Evolutionary conservation across 495 filamentous ascomycete species (phyloP).

Genomic region (Penicillium ochrochloron): DNA sequence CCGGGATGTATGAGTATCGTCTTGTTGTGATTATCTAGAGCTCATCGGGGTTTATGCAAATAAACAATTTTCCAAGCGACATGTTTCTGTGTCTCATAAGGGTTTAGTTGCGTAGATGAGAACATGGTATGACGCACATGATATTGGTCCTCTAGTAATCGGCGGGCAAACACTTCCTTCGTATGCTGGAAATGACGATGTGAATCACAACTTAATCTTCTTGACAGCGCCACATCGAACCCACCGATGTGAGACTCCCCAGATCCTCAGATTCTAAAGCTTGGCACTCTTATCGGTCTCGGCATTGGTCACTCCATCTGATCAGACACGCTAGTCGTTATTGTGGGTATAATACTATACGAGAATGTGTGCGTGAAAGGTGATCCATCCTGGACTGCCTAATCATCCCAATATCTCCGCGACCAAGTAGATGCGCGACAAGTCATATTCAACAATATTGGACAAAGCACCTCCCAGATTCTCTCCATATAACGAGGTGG

Average conservation of each 20-base stretch:
- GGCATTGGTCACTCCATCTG: background rate
- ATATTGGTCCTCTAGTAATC: background rate
- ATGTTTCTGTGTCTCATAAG: background rate
- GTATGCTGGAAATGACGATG: background rate
- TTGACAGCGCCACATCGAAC: background rate
- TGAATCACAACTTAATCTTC: background rate
- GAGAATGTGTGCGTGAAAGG: background rate
- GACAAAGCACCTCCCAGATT: background rate
- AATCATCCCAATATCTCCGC: background rate
- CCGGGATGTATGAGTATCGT: constrained; percentile 6
- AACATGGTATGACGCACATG: background rate
- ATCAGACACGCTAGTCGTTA: background rate
- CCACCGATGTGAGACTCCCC: background rate
- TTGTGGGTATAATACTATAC: background rate
- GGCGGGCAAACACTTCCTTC: background rate
- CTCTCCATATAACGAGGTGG: background rate
- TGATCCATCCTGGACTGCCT: background rate
- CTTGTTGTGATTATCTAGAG: constrained; percentile 10
- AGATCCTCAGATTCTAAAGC: constrained; percentile 7
- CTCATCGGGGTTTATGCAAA: constrained; percentile 1
- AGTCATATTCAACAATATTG: background rate
- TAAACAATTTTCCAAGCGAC: background rate
- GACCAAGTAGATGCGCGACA: background rate
- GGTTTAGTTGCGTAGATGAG: too few species aligned
- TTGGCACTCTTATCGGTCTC: constrained; percentile 13